Evolutionary conservation across 1,284 basidiomycete species (phyloP), one percentile per base, ranked within the genome.

Genomic region (Cystobasidiaceae sp.): DNA sequence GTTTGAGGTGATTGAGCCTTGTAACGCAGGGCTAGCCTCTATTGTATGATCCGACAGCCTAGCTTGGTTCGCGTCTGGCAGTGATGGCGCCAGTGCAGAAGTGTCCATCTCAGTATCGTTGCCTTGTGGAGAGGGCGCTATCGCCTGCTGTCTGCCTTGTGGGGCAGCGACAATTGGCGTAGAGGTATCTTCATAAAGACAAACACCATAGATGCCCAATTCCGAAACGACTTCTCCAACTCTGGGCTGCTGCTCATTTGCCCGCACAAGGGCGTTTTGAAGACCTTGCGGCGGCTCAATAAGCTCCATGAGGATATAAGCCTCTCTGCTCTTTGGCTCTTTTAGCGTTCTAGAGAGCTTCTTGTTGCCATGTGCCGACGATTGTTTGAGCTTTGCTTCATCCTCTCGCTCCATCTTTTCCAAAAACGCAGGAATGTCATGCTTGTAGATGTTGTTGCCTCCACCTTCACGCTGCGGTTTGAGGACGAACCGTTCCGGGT

Each of bases 391-490:
- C 33, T 61, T 61, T 41, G 58, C 52, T 46, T 83, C 80, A 7
- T 84, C 81, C 73, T 87, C 84, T 28, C 27, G 32, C 46, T 79
- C 77, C 2, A 96, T 80, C 1, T 75, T 73, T 5, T 85, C 82
- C 2, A 97, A 80, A 76, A 92, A 92, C 0, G 80, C 71, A 0
- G 88, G 89, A 59, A 97, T 97, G 54, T 88, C 85, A 3, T 79
- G 77, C 58, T 89, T 87, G 79, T 97, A 98, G 25, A 97, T 84
- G 74, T 98, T 98, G 76, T 98, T 96, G 2, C 94, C 94, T 0
- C 96, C 94, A 4, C 96, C 94, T 79, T 98, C 91, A 19, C 93
- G 83, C 77, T 97, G 93, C 0, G 94, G 94, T 76, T 98, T 97
- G 52, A 97, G 82, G 2, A 97, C 96, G 48, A 90, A 86, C 13